phyloP scores from a whole-genome alignment of 805 yeast genomes.

The Metschnikowia santaceciliae region DNA sequence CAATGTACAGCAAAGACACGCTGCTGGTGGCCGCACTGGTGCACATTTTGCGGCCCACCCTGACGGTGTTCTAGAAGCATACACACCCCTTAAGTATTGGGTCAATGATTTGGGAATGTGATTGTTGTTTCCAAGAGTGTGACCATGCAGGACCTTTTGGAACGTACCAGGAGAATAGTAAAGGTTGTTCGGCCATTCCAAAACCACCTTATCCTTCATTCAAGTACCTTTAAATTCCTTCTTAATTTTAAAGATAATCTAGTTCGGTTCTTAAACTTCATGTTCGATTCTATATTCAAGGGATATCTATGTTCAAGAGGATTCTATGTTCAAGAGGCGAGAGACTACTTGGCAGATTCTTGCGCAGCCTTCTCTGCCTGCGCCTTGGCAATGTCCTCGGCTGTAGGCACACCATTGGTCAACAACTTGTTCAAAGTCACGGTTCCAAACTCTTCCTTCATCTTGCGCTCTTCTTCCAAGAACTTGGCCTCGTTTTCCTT shows the following conservation, averaged over 20 bases:
- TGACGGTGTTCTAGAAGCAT: no score
- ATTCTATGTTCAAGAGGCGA: conserved; percentile 11
- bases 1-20: no score
- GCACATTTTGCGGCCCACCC: no score
- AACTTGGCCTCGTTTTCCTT: conserved; percentile 59
- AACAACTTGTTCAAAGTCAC: conserved; percentile 80
- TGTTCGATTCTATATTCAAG: not conserved
- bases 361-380: conserved; percentile 32
- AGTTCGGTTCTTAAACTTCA: no score
- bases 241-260: no score
- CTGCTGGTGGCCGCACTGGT: no score
- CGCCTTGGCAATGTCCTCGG: conserved; percentile 55
- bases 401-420: conserved; percentile 75
- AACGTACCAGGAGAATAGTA: not conserved
- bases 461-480: conserved; percentile 81
- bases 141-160: not conserved
- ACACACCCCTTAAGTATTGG: no score
- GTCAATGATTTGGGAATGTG: not conserved
- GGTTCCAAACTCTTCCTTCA: conserved; percentile 77
- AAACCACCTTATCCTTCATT: no score
- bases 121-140: not conserved
- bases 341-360: conserved; percentile 6
- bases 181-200: not conserved
- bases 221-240: no score
- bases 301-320: not conserved